A percentile compares a stretch with the other conserved stretches of the same genome.
phyloP scores from a whole-genome alignment of 2,329 filamentous ascomycete species.

The Xylariaceae sp. region DNA sequence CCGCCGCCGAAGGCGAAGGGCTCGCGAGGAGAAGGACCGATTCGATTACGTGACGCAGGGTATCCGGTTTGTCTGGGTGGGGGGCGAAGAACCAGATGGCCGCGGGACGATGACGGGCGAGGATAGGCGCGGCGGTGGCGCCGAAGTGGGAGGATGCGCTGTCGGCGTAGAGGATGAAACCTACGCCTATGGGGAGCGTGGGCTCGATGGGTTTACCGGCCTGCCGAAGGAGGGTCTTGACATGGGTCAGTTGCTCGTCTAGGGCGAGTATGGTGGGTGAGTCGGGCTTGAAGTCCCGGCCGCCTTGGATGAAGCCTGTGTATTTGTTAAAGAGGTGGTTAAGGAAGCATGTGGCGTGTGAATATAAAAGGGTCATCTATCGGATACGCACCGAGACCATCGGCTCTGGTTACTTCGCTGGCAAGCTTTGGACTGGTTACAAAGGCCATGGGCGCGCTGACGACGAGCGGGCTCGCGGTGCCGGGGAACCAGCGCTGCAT shows the following conservation, averaged over 20 bases:
- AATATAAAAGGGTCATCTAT: too few species aligned
- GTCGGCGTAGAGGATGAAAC: constrained; percentile 54
- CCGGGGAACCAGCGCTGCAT: constrained; percentile 35
- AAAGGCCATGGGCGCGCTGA: constrained; percentile 39
- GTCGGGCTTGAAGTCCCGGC: constrained; percentile 30
- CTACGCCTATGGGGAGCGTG: constrained; percentile 50
- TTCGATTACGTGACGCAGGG: constrained; percentile 20
- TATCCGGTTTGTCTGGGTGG: constrained; percentile 29
- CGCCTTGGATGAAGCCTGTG: constrained; percentile 32
- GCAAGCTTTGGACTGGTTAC: constrained; percentile 35
- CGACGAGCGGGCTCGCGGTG: constrained; percentile 34
- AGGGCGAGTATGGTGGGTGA: constrained; percentile 28
- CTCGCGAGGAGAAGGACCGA: constrained; percentile 6
- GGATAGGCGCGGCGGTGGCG: constrained; percentile 43
- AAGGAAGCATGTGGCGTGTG: background rate
- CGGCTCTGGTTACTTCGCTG: constrained; percentile 36
- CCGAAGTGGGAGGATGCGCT: constrained; percentile 35
- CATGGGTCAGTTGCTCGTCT: constrained; percentile 29
- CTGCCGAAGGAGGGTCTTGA: constrained; percentile 1
- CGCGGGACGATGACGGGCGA: constrained; percentile 48
- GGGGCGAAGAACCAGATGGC: constrained; percentile 66
- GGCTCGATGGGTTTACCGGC: background rate
- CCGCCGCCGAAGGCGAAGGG: background rate
- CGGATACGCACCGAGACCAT: constrained; percentile 35
- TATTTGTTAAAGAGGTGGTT: background rate